Base-by-base conservation (phyloP, 179 eudicot genomes). In the Patellifolia procumbens region DNA sequence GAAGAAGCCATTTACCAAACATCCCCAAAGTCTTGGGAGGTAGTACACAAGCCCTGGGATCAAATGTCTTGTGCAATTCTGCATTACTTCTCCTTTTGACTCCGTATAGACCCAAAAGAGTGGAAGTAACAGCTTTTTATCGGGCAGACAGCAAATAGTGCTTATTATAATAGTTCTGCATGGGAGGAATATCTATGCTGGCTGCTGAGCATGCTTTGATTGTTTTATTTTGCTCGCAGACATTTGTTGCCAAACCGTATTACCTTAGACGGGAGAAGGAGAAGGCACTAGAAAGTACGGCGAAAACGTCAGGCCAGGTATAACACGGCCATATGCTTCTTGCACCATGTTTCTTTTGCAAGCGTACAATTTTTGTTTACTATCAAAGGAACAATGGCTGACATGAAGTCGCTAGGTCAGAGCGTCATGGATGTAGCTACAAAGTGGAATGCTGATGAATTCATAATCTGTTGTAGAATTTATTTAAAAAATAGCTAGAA, bases 261-360 rank as follows among this genome's bases (percentile, higher is more conserved):
- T 86, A 80, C 80, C 89, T 86, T 73, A 87, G 70, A 87, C 85
- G 94, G 58, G 98, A 96, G 86, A 90, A 88, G 86, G 92, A 86
- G 78, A 91, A 86, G 86, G 84, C 85, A 39, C 46, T 82, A 74
- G 99, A 96, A 86, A 86, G 81, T 55, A 85, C 81, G 83, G 97
- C 86, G 67, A 85, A 77, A 75, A 90, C 94, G 48, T 86, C 87
- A 39, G 81, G 83, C 78, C 96, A 96, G 99, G 99, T 94, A 89
- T 56, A 22, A 13, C 68, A 60, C 60, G 16, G 61, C 42, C 7
- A 29, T 65, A 5, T 72, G 51, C 66, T 76, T 12, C 37, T 59
- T 24, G 10, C n/a, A 34, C 74, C n/a, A 11, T 71, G 49, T 71
- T 51, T 53, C 62, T 71, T 52, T 46, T 52, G 46, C 32, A 71